Evolutionary conservation across 306 rosid genomes (phyloP).

Genomic region (Styphnolobium japonicum): DNA sequence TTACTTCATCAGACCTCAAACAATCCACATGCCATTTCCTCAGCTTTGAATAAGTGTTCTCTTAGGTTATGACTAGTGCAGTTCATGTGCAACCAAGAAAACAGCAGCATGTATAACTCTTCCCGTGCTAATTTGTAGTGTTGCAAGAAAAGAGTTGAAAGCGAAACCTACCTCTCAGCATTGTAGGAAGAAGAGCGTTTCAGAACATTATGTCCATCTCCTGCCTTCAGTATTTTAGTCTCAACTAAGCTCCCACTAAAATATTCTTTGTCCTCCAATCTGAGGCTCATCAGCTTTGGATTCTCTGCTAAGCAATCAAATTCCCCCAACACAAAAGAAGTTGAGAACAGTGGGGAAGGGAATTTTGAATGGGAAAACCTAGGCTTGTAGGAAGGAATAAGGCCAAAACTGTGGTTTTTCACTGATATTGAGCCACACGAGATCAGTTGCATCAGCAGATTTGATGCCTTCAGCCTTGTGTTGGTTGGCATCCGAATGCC

Average conservation of each 20-base stretch:
- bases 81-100: background rate
- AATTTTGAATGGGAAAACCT: constrained; percentile 76
- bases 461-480: constrained; percentile 72
- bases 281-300: constrained; percentile 67
- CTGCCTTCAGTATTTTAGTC: constrained; percentile 68
- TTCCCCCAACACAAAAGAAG: constrained; percentile 72
- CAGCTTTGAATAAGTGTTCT: background rate
- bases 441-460: constrained; percentile 88
- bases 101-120: background rate
- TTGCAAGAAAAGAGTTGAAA: constrained; percentile 13
- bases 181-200: constrained; percentile 93
- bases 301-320: constrained; percentile 78
- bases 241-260: constrained; percentile 95
- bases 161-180: constrained; percentile 66
- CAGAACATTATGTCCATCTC: constrained; percentile 50
- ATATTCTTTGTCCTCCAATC: constrained; percentile 92
- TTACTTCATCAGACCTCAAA: background rate
- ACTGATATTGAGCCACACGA: constrained; percentile 97
- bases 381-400: constrained; percentile 83
- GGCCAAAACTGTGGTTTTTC: constrained; percentile 88
- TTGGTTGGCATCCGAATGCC: constrained; percentile 58
- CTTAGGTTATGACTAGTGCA: background rate
- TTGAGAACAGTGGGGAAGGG: constrained; percentile 75
- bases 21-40: constrained; percentile 3
- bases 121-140: background rate